These are phyloP conservation scores for Fraxinus pennsylvanica DNA, from an alignment of 257 asterid genomes.

Conservation along the genomic window DNA sequence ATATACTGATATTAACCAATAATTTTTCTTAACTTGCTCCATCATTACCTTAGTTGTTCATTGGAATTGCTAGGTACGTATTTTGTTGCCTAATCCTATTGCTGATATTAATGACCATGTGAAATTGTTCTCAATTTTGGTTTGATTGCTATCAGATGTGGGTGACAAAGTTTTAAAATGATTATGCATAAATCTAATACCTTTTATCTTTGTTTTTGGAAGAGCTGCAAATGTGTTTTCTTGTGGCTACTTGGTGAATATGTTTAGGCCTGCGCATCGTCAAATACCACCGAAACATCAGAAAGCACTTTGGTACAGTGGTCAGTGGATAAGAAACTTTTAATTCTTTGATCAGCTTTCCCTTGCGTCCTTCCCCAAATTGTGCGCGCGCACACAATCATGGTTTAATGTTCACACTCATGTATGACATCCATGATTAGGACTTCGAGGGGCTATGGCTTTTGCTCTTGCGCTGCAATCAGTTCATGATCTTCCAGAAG, in stretches of 20 bases:
- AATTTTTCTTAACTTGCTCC: slow-evolving; percentile 56
- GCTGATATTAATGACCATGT: slow-evolving; percentile 13
- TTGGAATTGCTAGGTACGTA: slow-evolving; percentile 87
- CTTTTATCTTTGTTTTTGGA: slow-evolving; percentile 34
- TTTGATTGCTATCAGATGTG: slow-evolving; percentile 22
- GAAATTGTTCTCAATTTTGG: slow-evolving; percentile 8
- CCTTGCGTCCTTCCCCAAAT: slow-evolving; percentile 4
- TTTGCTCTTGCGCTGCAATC: slow-evolving; percentile 97
- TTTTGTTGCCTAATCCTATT: slow-evolving; percentile 21
- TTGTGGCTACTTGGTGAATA: slow-evolving; percentile 90
- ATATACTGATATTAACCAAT: slow-evolving; percentile 18
- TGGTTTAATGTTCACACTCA: slow-evolving; percentile 17
- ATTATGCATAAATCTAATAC: slow-evolving; percentile 1
- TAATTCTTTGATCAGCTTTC: slow-evolving; percentile 17
- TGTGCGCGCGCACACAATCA: background rate
- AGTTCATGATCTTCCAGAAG: slow-evolving; percentile 98
- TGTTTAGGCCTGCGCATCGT: slow-evolving; percentile 77
- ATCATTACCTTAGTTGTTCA: slow-evolving; percentile 62
- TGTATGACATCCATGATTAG: slow-evolving; percentile 44
- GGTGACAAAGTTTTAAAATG: slow-evolving; percentile 16
- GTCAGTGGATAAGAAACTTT: slow-evolving; percentile 48
- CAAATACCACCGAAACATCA: slow-evolving; percentile 93
- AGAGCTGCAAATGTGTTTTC: slow-evolving; percentile 99
- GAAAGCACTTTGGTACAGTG: slow-evolving; percentile 98
- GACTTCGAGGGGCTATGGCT: slow-evolving; percentile 99